Conservation (phyloP, 768 basidiomycete species). For the Leccinum broughii region DNA sequence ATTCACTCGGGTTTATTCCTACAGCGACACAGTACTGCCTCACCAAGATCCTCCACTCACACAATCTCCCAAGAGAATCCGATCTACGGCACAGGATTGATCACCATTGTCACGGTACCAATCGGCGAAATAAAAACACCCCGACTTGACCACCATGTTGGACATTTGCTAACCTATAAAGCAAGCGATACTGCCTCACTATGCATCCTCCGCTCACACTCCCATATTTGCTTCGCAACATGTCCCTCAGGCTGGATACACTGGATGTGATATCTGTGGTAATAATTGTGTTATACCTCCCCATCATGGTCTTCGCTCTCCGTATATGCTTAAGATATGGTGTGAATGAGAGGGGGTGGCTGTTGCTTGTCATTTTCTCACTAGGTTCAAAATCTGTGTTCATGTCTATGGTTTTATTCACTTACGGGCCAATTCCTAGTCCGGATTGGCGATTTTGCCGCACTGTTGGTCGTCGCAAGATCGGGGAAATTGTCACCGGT, state of each 20-base stretch:
- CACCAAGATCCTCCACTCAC: too few relatives aligned
- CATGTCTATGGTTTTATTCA: neutral
- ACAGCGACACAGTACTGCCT: too few relatives aligned
- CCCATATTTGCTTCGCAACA: conserved; percentile 13
- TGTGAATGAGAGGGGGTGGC: conserved; percentile 61
- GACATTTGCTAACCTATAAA: neutral
- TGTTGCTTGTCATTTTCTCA: conserved; percentile 62
- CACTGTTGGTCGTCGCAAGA: too few relatives aligned
- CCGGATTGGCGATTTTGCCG: conserved; percentile 36
- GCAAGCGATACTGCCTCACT: neutral
- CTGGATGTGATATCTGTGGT: conserved; percentile 50
- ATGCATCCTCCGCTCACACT: conserved; percentile 1
- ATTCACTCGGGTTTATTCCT: too few relatives aligned
- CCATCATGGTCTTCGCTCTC: conserved; percentile 47
- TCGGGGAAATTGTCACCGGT: too few relatives aligned
- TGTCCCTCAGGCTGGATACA: conserved; percentile 28
- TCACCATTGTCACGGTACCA: too few relatives aligned
- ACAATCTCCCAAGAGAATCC: too few relatives aligned
- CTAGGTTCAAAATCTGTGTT: conserved; percentile 41
- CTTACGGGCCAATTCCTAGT: conserved; percentile 36
- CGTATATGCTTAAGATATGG: conserved; percentile 55
- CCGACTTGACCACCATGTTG: too few relatives aligned
- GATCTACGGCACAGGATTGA: too few relatives aligned
- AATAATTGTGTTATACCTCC: conserved; percentile 59
- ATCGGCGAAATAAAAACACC: too few relatives aligned